Base-by-base conservation (phyloP, 1,139 yeast species). In the Martiniozyma asiatica region DNA sequence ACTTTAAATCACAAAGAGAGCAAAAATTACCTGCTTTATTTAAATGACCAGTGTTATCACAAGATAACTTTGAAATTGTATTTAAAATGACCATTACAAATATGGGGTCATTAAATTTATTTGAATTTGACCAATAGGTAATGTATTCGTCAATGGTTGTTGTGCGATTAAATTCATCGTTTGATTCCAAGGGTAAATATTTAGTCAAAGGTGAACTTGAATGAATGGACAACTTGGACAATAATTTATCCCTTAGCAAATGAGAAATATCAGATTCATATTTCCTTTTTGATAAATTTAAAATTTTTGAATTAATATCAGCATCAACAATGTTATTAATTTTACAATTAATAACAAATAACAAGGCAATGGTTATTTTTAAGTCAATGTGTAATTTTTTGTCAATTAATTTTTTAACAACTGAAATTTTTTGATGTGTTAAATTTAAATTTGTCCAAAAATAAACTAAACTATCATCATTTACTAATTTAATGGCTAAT, bases 371-470 rank as follows among this genome's bases (percentile, higher is more conserved):
- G 12, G 38, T 41, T 6, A 36, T 38, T 8, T 31, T 34, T 15
- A 48, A 34, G 26, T 48, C 53, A 6, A 33, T 22, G 23, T 43
- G 39, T 7, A 41, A 19, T 2, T 27, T 29, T 8, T 20, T 27
- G 2, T 26, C 25, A 5, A 33, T 18, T 4, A 36, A 12, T 8
- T 33, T 17, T 4, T 14, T 5, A 15, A 34, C 29, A 23, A 29
- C 26, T 9, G 11, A 22, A 3, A 14, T 10, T n/a, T 35, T 32
- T 4, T 32, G 22, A 6, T 24, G 27, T 4, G 29, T 22, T 4
- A 47, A 26, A 1, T 47, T 47, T 8, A 44, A 28, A 24, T 43
- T 45, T 10, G 22, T 29, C 44, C 43, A 44, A 23, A 43, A 45
- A 23, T 37, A 38, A 5, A 31, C 26, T 5, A 36, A 9, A 19